Percentiles rank a stretch among this genome's conserved stretches.
phyloP scores from a whole-genome alignment of 2,329 filamentous ascomycete species.

The Alternaria arborescens region DNA sequence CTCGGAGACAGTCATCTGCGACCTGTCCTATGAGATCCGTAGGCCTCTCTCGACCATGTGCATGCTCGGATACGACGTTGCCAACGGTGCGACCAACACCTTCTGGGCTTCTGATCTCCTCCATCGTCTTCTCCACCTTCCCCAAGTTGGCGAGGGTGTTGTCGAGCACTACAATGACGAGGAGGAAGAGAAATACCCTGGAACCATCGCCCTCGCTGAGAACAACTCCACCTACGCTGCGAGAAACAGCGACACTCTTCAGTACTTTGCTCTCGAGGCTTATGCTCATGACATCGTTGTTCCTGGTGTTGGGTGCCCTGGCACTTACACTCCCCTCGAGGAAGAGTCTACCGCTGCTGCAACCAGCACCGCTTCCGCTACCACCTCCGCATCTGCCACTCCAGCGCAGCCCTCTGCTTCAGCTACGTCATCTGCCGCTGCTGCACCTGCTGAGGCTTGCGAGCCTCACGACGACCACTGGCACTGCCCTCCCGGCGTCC shows the following conservation, averaged over 20 bases:
- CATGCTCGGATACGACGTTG: slow-evolving; percentile 69
- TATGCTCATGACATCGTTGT: slow-evolving; percentile 72
- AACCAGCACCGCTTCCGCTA: slow-evolving; percentile 14
- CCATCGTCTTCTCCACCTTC: slow-evolving; percentile 72
- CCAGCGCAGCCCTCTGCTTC: slow-evolving; percentile 10
- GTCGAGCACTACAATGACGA: slow-evolving; percentile 70
- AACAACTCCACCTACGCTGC: slow-evolving; percentile 60
- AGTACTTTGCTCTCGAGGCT: slow-evolving; percentile 74
- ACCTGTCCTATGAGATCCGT: slow-evolving; percentile 66
- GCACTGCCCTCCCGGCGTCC: slow-evolving; percentile 38
- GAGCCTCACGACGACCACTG: slow-evolving; percentile 38
- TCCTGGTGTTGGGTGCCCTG: slow-evolving; percentile 69
- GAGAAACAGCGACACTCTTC: slow-evolving; percentile 68
- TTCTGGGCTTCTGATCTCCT: slow-evolving; percentile 74
- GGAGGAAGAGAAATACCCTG: slow-evolving; percentile 66
- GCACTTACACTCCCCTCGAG: slow-evolving; percentile 42
- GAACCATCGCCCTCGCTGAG: slow-evolving; percentile 62
- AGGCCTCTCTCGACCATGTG: slow-evolving; percentile 68
- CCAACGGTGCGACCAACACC: slow-evolving; percentile 63
- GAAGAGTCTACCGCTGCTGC: slow-evolving; percentile 13
- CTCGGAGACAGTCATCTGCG: slow-evolving; percentile 74
- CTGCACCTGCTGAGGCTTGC: slow-evolving; percentile 22
- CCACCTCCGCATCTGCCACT: slow-evolving; percentile 6
- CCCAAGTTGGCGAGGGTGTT: slow-evolving; percentile 65
- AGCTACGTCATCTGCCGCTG: slow-evolving; percentile 5